Evolutionary conservation across 805 yeast species (phyloP).

Genomic region (Candida silvicultrix): DNA sequence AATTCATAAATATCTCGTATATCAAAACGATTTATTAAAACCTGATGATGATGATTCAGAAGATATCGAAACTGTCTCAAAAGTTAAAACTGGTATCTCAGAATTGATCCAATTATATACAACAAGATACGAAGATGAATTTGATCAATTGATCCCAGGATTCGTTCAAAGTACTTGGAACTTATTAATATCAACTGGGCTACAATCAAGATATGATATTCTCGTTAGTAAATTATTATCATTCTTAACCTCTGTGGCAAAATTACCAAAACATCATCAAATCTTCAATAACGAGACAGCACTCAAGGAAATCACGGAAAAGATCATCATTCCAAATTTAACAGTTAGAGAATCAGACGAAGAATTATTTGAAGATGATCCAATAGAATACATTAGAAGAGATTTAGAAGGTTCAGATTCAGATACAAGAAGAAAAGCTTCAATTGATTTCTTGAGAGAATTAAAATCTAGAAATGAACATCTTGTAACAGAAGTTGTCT

Average conservation of each 20-base stretch:
- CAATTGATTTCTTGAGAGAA: slow-evolving; percentile 89
- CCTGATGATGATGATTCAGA: slow-evolving; percentile 61
- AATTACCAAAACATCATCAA: slow-evolving; percentile 59
- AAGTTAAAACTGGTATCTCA: slow-evolving; percentile 73
- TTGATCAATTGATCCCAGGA: slow-evolving; percentile 66
- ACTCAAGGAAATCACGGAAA: slow-evolving; percentile 70
- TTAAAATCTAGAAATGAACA: slow-evolving; percentile 74
- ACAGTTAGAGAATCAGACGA: slow-evolving; percentile 82
- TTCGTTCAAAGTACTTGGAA: slow-evolving; percentile 85
- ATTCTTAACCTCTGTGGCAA: slow-evolving; percentile 77
- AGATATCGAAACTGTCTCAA: slow-evolving; percentile 53
- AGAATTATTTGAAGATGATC: slow-evolving; percentile 95
- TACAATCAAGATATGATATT: slow-evolving; percentile 76
- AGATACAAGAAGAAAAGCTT: slow-evolving; percentile 85
- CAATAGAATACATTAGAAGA: slow-evolving; percentile 84
- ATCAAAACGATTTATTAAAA: slow-evolving; percentile 46
- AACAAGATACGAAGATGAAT: slow-evolving; percentile 87
- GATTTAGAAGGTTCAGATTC: slow-evolving; percentile 94
- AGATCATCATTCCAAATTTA: slow-evolving; percentile 84
- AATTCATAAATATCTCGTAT: slow-evolving; percentile 73
- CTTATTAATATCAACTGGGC: slow-evolving; percentile 56
- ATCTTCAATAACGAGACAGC: slow-evolving; percentile 57
- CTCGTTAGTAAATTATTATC: slow-evolving; percentile 75
- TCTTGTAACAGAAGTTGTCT: slow-evolving; percentile 66
- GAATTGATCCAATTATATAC: slow-evolving; percentile 83